Evolutionary conservation across 148 eudicot species (phyloP), one percentile per base, ranked within the genome.

Genomic region (Amaranthus palmeri): DNA sequence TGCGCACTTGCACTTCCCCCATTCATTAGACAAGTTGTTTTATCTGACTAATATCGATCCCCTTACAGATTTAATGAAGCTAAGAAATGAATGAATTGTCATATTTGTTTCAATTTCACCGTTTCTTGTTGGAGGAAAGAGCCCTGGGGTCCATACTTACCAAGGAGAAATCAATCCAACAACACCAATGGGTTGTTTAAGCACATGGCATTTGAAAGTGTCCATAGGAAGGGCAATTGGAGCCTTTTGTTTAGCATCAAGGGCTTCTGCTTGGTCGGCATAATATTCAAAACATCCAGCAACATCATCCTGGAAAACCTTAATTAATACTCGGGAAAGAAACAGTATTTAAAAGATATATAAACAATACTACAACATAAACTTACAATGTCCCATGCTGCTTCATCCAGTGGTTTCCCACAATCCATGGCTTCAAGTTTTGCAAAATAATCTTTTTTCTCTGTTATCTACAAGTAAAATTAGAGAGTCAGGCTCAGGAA

Each of bases 131-230:
- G 41, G 40, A 42, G 42, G 57, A 36, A 42, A 53, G n/a, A 42
- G 72, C 42, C 4, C 40, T 54, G 7, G 64, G 54, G 55, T 44
- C n/a, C 14, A 54, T 8, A 72, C 66, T 18, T 83, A 95, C 99
- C 99, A 95, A 68, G 99, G 99, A 74, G 99, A 92, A 77, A 95
- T 95, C 71, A 95, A 81, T 12, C 96, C 99, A 88, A 95, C 96
- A 55, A 95, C 93, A 46, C 99, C 99, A 68, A 95, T 76, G 41
- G 99, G 97, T 74, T 95, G 92, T 81, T 76, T 89, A 11, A 95
- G 76, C 65, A 92, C 92, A 76, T 95, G 93, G 78, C 82, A 75
- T 76, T 90, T 95, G 72, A 95, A 89, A 78, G 92, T 77, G 0
- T 95, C 93, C 92, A 90, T 80, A 25, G 97, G 99, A 74, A 95